These are phyloP conservation scores for Penicillium janthinellum DNA, from an alignment of 2,329 filamentous ascomycete species.

Conservation along the genomic window DNA sequence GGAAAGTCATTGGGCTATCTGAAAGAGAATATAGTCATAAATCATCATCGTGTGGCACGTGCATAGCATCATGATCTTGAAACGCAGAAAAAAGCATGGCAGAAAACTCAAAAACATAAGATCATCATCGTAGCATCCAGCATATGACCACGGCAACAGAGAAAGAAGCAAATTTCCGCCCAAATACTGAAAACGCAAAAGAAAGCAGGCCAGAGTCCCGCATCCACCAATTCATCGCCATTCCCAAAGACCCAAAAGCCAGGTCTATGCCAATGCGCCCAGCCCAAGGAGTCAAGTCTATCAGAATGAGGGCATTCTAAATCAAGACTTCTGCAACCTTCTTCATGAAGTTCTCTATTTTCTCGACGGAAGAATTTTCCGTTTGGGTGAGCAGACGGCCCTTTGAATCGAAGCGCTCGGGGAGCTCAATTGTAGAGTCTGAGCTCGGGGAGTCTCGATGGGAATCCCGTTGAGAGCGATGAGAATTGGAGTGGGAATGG, in stretches of 20 bases:
- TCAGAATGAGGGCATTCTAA: conserved; percentile 12
- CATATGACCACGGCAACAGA: background rate
- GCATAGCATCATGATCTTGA: conserved; percentile 13
- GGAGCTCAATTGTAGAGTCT: conserved; percentile 48
- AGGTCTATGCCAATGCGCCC: background rate
- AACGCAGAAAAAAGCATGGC: background rate
- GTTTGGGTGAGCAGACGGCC: conserved; percentile 40
- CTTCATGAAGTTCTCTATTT: conserved; percentile 39
- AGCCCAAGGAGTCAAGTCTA: conserved; percentile 1
- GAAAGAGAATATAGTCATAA: conserved; percentile 17
- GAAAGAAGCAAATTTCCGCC: background rate
- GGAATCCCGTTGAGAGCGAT: background rate
- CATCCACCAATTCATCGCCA: background rate
- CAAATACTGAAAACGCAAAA: background rate
- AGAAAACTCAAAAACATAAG: background rate
- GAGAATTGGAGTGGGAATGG: background rate
- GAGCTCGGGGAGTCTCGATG: conserved; percentile 30
- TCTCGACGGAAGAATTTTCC: conserved; percentile 38
- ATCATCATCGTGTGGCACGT: conserved; percentile 18
- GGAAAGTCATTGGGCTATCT: conserved; percentile 9
- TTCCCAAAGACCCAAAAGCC: background rate
- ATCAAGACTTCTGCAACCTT: conserved; percentile 32
- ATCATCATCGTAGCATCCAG: background rate
- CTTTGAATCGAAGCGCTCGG: conserved; percentile 47
- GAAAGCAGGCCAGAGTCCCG: background rate